phyloP scores from a whole-genome alignment of 2,329 filamentous ascomycete genomes.

The Xylariaceae sp. region DNA sequence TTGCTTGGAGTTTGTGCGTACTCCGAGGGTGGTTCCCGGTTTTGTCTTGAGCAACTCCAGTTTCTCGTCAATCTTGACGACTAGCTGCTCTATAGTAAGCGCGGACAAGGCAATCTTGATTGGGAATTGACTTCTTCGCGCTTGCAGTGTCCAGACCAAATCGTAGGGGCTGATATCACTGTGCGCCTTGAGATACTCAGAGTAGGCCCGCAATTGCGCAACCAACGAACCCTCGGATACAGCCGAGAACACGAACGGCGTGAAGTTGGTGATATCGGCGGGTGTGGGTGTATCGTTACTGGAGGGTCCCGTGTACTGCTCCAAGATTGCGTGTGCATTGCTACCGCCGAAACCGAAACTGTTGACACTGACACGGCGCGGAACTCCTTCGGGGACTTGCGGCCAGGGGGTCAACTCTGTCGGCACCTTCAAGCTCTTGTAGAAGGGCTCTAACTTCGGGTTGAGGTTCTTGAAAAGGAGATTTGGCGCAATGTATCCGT shows the following conservation, averaged over 20 bases:
- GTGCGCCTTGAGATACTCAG: not conserved
- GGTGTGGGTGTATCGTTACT: not conserved
- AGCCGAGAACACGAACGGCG: slow-evolving; percentile 18
- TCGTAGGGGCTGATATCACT: not conserved
- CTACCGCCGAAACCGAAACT: slow-evolving; percentile 10
- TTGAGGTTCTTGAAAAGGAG: not conserved
- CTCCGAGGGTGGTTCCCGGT: not conserved
- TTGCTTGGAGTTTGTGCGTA: slow-evolving; percentile 10
- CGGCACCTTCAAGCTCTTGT: slow-evolving; percentile 17
- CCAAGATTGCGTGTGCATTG: slow-evolving; percentile 10
- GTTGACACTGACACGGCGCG: slow-evolving; percentile 18
- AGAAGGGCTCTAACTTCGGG: slow-evolving; percentile 1
- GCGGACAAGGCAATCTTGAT: slow-evolving; percentile 6
- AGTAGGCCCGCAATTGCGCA: slow-evolving; percentile 6
- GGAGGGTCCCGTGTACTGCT: not conserved
- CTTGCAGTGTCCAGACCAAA: slow-evolving; percentile 12
- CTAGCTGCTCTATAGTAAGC: slow-evolving; percentile 1
- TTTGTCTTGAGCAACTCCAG: not conserved
- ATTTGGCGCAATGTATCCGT: slow-evolving; percentile 8
- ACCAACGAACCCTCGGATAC: slow-evolving; percentile 6
- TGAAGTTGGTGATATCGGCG: not conserved
- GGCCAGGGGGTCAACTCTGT: slow-evolving; percentile 5
- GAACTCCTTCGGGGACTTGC: not conserved
- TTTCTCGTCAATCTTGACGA: slow-evolving; percentile 2
- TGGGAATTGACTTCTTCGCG: slow-evolving; percentile 4